These are phyloP conservation scores for Sphaerobolus stellatus DNA, from an alignment of 1,284 basidiomycete genomes.

Conservation along the genomic window DNA sequence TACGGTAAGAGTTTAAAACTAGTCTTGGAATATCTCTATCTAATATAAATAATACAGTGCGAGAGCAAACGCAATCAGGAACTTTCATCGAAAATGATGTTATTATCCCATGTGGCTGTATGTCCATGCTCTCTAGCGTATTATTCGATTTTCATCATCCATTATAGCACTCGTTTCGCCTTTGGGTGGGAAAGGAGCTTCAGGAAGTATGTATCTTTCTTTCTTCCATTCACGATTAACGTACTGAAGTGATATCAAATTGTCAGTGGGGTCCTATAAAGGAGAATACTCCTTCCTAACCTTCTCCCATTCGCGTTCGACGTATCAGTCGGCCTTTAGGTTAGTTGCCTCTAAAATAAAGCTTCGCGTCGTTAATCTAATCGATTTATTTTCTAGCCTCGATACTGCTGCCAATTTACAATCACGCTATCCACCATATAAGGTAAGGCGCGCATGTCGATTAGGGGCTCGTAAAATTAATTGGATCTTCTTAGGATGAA, in stretches of 20 bases:
- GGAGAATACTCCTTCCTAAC: constrained; percentile 46
- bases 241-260: neutral
- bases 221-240: neutral
- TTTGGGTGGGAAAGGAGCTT: constrained; percentile 49
- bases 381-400: constrained; percentile 29
- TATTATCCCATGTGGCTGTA: constrained; percentile 54
- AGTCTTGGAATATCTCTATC: neutral
- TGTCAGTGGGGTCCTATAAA: constrained; percentile 39
- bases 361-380: neutral
- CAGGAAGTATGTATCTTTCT: constrained; percentile 38
- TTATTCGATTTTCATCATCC: neutral
- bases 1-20: constrained; percentile 44
- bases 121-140: constrained; percentile 17
- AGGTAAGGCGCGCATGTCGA: constrained; percentile 43
- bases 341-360: neutral
- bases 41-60: constrained; percentile 41
- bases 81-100: constrained; percentile 63
- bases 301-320: constrained; percentile 46
- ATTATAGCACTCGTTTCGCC: constrained; percentile 42
- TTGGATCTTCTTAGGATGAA: no score
- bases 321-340: constrained; percentile 51
- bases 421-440: constrained; percentile 66
- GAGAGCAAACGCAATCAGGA: constrained; percentile 67
- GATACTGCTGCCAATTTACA: constrained; percentile 51
- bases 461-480: no score